A percentile compares a stretch with the other conserved stretches of the same genome.
These are phyloP conservation scores for Ascochyta koolunga DNA, from an alignment of 2,329 filamentous ascomycete species.

Conservation along the genomic window DNA sequence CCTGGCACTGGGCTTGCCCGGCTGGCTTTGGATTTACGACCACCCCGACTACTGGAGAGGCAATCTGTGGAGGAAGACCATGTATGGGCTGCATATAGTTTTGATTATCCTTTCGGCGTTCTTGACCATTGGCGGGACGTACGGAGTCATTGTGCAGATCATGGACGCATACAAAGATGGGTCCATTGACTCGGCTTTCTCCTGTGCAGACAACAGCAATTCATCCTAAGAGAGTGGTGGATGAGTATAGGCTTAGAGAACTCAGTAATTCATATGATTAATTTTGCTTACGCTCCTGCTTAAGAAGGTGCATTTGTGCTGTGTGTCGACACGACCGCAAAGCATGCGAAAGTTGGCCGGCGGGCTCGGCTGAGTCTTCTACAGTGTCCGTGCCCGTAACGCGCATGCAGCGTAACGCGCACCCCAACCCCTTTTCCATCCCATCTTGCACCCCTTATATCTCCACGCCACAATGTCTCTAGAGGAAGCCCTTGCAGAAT, in stretches of 20 bases:
- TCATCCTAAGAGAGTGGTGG: constrained; percentile 21
- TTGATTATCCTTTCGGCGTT: constrained; percentile 56
- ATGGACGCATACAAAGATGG: constrained; percentile 58
- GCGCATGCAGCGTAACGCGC: no score
- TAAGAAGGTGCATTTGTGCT: no score
- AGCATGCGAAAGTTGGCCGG: not conserved
- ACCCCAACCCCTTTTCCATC: no score
- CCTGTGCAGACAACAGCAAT: constrained; percentile 41
- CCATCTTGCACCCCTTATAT: no score
- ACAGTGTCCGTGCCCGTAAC: no score
- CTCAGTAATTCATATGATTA: no score
- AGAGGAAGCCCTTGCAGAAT: no score
- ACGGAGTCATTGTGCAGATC: constrained; percentile 58
- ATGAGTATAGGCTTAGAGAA: not conserved
- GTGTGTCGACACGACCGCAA: not conserved
- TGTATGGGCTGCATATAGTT: constrained; percentile 51
- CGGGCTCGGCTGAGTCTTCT: not conserved
- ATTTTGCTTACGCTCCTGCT: not conserved
- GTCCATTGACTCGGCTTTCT: constrained; percentile 49
- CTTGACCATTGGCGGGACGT: constrained; percentile 57
- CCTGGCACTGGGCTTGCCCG: constrained; percentile 56
- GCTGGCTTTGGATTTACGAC: constrained; percentile 60
- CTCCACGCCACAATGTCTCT: no score
- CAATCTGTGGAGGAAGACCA: constrained; percentile 38
- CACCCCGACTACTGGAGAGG: constrained; percentile 52